Evolutionary conservation across 306 rosid species (phyloP).

Genomic region (Ochetophila trinervis): DNA sequence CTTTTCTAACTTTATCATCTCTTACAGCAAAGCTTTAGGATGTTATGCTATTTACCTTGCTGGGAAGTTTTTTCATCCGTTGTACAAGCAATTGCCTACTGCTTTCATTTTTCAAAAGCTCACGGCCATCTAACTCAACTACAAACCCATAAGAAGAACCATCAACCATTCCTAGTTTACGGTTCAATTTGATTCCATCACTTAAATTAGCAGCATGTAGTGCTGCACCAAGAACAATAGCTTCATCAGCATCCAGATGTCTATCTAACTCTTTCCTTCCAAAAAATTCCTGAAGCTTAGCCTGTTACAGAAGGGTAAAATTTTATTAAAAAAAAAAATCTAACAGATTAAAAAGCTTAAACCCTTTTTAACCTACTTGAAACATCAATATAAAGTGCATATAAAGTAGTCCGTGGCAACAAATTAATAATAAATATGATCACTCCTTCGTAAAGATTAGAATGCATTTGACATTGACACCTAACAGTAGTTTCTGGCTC

Average conservation of each 20-base stretch:
- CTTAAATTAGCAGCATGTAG: constrained; percentile 94
- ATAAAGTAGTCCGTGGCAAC: neutral
- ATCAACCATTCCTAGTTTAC: constrained; percentile 95
- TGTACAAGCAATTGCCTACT: constrained; percentile 74
- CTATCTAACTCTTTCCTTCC: constrained; percentile 88
- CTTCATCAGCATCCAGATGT: constrained; percentile 99
- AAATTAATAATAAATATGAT: neutral
- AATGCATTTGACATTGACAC: constrained; percentile 2
- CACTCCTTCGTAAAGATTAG: neutral
- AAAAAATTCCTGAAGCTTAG: constrained; percentile 88
- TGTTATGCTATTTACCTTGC: constrained; percentile 56
- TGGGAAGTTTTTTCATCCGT: constrained; percentile 86
- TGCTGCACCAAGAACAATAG: constrained; percentile 87
- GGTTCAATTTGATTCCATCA: constrained; percentile 96
- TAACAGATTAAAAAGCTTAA: neutral
- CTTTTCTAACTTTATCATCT: constrained; percentile 18
- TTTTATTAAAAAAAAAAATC: constrained; percentile 10
- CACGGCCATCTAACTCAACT: constrained; percentile 73
- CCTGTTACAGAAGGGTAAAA: constrained; percentile 39
- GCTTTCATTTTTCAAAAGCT: constrained; percentile 69
- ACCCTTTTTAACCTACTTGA: neutral
- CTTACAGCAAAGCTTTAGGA: constrained; percentile 20
- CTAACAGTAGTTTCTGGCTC: constrained; percentile 15
- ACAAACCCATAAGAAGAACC: constrained; percentile 87
- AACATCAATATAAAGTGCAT: too few relatives aligned